phyloP scores from a whole-genome alignment of 192 early-diverging fungal species.

The Kappamyces sp. region DNA sequence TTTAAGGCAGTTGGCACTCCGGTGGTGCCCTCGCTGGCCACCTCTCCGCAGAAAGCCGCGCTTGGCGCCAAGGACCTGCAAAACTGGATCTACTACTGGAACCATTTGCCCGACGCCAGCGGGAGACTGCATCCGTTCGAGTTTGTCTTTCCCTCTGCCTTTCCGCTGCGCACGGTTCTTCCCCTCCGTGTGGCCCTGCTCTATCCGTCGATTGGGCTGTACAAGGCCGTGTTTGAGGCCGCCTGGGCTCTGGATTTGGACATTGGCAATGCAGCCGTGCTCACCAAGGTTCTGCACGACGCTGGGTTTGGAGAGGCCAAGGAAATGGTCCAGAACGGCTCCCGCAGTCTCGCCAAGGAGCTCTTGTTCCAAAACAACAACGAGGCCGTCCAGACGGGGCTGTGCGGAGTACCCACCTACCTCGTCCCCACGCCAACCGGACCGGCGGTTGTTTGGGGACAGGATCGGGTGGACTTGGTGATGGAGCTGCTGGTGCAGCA shows the following conservation, averaged over 20 bases:
- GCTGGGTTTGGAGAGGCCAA: neutral
- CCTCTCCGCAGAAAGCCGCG: neutral
- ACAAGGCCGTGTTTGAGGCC: neutral
- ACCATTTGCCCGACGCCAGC: neutral
- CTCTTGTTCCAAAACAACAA: neutral
- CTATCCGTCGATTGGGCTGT: neutral
- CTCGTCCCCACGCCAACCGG: neutral
- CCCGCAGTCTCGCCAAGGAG: neutral
- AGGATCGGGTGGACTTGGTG: neutral
- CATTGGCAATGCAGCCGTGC: neutral
- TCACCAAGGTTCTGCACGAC: neutral
- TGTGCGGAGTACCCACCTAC: neutral
- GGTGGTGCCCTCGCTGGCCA: neutral
- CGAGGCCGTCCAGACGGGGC: neutral
- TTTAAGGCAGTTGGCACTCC: neutral
- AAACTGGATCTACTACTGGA: conserved; percentile 1
- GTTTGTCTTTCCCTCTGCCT: neutral
- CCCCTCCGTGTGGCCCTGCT: neutral
- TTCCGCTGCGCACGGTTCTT: neutral
- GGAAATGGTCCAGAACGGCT: neutral
- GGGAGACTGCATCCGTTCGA: neutral
- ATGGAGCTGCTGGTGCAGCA: neutral
- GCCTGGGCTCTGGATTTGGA: neutral
- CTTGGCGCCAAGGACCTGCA: neutral
- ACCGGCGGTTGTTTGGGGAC: neutral